phyloP scores from a whole-genome alignment of 495 filamentous ascomycete genomes.

The Cladorrhinum samala region DNA sequence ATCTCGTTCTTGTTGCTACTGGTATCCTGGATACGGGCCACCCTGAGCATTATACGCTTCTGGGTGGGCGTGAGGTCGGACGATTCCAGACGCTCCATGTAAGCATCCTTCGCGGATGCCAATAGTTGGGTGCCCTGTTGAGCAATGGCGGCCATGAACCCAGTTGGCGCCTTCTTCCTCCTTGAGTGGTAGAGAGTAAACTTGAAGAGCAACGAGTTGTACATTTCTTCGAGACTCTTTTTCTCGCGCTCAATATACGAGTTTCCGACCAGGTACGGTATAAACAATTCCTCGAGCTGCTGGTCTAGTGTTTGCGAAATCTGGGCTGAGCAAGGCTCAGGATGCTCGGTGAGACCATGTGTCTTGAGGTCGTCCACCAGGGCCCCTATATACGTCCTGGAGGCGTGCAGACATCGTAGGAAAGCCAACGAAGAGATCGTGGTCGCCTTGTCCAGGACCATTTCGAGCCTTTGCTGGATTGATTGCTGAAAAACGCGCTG shows the following conservation, averaged over 20 bases:
- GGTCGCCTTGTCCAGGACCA: conserved; percentile 91
- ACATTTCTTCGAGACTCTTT: conserved; percentile 82
- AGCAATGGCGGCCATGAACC: conserved; percentile 84
- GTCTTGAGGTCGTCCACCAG: conserved; percentile 89
- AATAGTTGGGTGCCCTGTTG: conserved; percentile 79
- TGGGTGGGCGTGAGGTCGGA: conserved; percentile 78
- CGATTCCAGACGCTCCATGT: conserved; percentile 77
- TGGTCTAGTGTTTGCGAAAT: conserved; percentile 84
- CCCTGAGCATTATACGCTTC: conserved; percentile 75
- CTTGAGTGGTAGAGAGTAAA: conserved; percentile 89
- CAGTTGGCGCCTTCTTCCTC: conserved; percentile 73
- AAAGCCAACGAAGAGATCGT: conserved; percentile 88
- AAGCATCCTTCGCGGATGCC: conserved; percentile 73
- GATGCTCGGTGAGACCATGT: conserved; percentile 92
- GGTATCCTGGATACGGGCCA: conserved; percentile 63
- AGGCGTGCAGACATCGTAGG: conserved; percentile 82
- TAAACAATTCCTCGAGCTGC: conserved; percentile 92
- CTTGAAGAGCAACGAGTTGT: conserved; percentile 88
- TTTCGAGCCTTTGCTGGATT: conserved; percentile 89
- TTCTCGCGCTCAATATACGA: conserved; percentile 95
- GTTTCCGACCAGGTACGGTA: conserved; percentile 89
- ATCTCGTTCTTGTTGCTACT: conserved; percentile 63
- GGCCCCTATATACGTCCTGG: conserved; percentile 73
- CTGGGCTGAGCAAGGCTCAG: conserved; percentile 81
- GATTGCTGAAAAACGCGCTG: conserved; percentile 97